phyloP scores from a whole-genome alignment of 768 basidiomycete species.

The Auricularia cornea region DNA sequence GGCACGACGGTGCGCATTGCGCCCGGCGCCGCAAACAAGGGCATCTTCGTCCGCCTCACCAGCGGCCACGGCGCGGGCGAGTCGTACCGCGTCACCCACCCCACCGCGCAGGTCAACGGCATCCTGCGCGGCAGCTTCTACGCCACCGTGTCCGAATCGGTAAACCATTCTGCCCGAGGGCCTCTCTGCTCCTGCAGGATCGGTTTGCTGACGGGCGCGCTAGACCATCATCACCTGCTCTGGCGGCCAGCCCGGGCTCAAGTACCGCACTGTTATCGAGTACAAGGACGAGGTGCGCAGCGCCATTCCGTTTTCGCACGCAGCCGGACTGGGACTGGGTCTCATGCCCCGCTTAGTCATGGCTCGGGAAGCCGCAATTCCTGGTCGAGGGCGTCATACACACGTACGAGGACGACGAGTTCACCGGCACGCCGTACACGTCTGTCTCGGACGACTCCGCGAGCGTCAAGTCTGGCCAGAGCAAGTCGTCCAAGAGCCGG shows the following conservation, averaged over 20 bases:
- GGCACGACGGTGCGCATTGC: conserved; percentile 77
- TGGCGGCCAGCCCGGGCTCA: conserved; percentile 48
- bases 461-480: background rate
- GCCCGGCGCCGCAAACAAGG: conserved; percentile 81
- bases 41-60: conserved; percentile 73
- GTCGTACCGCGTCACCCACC: conserved; percentile 83
- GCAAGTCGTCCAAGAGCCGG: background rate
- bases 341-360: conserved; percentile 50
- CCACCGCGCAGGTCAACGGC: conserved; percentile 83
- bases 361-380: conserved; percentile 85
- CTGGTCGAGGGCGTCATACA: conserved; percentile 85
- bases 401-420: conserved; percentile 56
- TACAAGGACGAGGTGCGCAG: conserved; percentile 93
- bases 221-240: conserved; percentile 68
- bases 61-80: conserved; percentile 72
- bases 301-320: too few relatives aligned
- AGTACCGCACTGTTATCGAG: conserved; percentile 76
- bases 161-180: too few relatives aligned
- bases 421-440: background rate
- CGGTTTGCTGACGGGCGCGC: background rate
- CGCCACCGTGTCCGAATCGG: conserved; percentile 69
- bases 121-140: conserved; percentile 89
- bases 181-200: too few relatives aligned
- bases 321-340: background rate
- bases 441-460: conserved; percentile 2